Evolutionary conservation across 805 yeast genomes (phyloP), one percentile per base, ranked within the genome.

Genomic region (Starmerella floricola): DNA sequence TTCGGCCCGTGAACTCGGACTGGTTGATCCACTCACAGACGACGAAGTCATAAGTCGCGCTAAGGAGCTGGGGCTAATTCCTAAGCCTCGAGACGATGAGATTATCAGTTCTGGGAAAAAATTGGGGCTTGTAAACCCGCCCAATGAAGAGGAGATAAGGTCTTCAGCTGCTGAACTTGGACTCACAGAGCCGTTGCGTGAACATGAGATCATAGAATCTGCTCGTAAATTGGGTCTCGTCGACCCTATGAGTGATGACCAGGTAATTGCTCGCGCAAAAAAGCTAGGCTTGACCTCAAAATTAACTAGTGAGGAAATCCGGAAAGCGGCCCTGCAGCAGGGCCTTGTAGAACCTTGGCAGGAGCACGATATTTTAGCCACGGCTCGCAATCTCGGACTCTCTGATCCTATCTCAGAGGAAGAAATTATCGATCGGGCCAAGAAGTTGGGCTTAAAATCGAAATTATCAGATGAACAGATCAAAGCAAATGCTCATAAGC

Each of bases 241-340:
- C 8, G 52, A 48, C 8, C 45, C 50, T 1, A 43, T 41, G 10
- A 24, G 32, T 2, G 42, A 42, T 8, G 41, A 40, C 3, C 42
- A 49, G 31, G 37, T 50, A 15, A 12, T 78, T 30, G 93, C 82
- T 59, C 72, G 73, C 8, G 86, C 81, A 35, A 80, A 73, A 55
- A 88, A 84, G 1, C 65, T 80, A 49, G 70, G 73, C 52, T 62
- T 85, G 40, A 93, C 88, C n/a, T n/a, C n/a, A n/a, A n/a, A n/a
- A 1, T 59, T 70, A 3, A 62, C 68, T 1, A 87, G 81, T 4
- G 91, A 82, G 55, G 45, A 47, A 15, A 27, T 50, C n/a, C 15
- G 18, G 8, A 33, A 47, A 17, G 53, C 51, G 26, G 63, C 62
- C 51, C 44, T 46, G 12, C 47, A 32, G 2, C 35, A 48, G 3